Base-by-base conservation (phyloP, 139 green algal species). In the Eudorina sp. region DNA sequence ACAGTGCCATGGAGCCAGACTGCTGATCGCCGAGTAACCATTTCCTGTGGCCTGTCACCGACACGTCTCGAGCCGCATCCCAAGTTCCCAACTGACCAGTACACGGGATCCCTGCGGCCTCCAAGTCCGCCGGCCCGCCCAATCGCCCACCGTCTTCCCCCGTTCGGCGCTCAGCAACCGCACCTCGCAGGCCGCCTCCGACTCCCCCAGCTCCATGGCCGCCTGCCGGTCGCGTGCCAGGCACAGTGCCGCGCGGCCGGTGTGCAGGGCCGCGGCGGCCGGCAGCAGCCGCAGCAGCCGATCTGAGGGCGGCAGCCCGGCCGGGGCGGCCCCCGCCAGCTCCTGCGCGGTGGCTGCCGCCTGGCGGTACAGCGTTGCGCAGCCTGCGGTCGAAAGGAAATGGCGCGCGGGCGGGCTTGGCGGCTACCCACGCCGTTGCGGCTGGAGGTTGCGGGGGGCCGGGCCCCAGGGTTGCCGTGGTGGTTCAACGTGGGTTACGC, bases 131-230 rank as follows among this genome's bases (percentile, higher is more conserved):
- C 13, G 48, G 9, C 48, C 48, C 48, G 11, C 48, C 9, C 9
- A 55, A 55, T 13, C 48, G 11, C 9, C 48, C 48, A 13, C 48
- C 9, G 13, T 13, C 9, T 55, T 13, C 48, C 48, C 48, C 48
- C 48, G 48, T 21, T 21, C 48, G 48, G 11, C 48, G 11, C 48
- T 55, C 13, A 9, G 11, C 48, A 9, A 9, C 29, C 81, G 6
- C 64, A 79, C 81, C 62, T 79, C 64, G 62, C 43, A 68, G 13
- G 19, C 21, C 31, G 81, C 81, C 60, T 87, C 81, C 45, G 81
- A 62, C 62, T 78, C 45, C 64, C 81, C 81, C 62, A 87, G 45
- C 64, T 87, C 62, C 81, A 87, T 53, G 21, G 27, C 64, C 62
- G 27, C 40, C 62, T 87, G 81, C 46, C 34, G n/a, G 43, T 87